Evolutionary conservation across 140 eudicot species (phyloP).

Genomic region (Bidens hawaiensis): DNA sequence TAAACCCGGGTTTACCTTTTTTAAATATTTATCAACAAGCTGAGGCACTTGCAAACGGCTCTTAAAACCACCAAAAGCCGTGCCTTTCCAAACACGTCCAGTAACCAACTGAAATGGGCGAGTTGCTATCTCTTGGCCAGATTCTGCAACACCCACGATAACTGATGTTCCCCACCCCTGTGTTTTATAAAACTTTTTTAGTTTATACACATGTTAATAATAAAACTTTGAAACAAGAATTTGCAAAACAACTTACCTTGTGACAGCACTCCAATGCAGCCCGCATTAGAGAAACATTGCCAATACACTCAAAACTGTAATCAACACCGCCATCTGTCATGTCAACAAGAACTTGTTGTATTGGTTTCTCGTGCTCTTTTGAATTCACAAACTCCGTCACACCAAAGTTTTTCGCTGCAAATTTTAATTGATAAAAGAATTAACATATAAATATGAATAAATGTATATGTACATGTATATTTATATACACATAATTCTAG

Average conservation of each 20-base stretch:
- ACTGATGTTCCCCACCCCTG: conserved; percentile 99
- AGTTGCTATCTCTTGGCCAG: conserved; percentile 97
- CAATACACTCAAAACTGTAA: conserved; percentile 98
- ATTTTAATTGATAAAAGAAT: conserved; percentile 3
- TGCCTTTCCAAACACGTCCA: conserved; percentile 99
- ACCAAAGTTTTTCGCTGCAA: conserved; percentile 88
- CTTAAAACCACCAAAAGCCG: conserved; percentile 99
- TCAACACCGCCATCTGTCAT: conserved; percentile 98
- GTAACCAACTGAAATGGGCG: conserved; percentile 98
- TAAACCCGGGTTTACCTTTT: conserved; percentile 41
- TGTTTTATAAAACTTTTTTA: neutral
- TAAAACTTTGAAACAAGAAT: neutral
- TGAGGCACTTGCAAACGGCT: conserved; percentile 99
- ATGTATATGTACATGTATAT: too few relatives aligned
- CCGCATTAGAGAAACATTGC: conserved; percentile 90
- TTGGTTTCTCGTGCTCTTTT: conserved; percentile 88
- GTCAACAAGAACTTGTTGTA: conserved; percentile 92
- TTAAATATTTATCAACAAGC: conserved; percentile 96
- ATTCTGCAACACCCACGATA: conserved; percentile 97
- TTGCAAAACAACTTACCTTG: conserved; percentile 45
- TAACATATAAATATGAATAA: neutral
- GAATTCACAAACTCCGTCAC: conserved; percentile 96
- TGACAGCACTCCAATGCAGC: conserved; percentile 99
- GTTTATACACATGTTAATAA: neutral
- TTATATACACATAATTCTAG: neutral